Evolutionary conservation across 805 yeast species (phyloP), one percentile per base, ranked within the genome.

Genomic region (Pachysolen tannophilus): DNA sequence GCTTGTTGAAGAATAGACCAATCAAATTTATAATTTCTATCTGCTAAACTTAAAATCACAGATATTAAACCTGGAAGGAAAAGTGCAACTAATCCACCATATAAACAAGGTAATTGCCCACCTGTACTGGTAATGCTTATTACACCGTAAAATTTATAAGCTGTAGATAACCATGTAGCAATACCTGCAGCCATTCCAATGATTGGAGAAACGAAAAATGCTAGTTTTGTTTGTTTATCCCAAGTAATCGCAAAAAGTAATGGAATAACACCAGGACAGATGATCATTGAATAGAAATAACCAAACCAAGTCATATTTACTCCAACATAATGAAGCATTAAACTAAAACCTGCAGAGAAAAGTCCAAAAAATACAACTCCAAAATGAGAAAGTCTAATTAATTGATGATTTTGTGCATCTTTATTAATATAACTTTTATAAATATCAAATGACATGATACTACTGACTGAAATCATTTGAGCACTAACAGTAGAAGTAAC

Each of bases 391-490:
- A 60, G 64, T 18, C 50, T 46, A 25, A 67, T 59, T 43, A 69
- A 58, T 33, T 61, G 57, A 17, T 51, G 49, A 33, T 67, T 65
- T n/a, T 58, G 45, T 8, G 75, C 75, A 4, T 51, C 40, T 32
- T 62, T 62, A 30, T 61, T 61, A 38, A 65, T 45, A 46, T 67
- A 69, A 32, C 61, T 56, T 45, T 64, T 59, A 52, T 60, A 69
- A 37, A 67, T 56, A 47, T 69, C 75, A 43, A 63, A 69, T 3
- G 73, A 65, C 27, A 67, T 41, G 38, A 62, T 59, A 35, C 61
- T 53, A 35, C 62, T 54, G 20, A 60, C 65, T 3, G 66, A 59
- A 28, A 62, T 56, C 56, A 62, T 44, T 42, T 62, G 61, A 5
- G 67, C 64, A 35, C 62, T 55, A 13, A 58, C 60, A 4, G 67